Percentiles rank a stretch among this genome's conserved stretches.
Evolutionary conservation across 2,329 filamentous ascomycete genomes (phyloP).

Genomic region (Magnaporthiopsis rhizophila): DNA sequence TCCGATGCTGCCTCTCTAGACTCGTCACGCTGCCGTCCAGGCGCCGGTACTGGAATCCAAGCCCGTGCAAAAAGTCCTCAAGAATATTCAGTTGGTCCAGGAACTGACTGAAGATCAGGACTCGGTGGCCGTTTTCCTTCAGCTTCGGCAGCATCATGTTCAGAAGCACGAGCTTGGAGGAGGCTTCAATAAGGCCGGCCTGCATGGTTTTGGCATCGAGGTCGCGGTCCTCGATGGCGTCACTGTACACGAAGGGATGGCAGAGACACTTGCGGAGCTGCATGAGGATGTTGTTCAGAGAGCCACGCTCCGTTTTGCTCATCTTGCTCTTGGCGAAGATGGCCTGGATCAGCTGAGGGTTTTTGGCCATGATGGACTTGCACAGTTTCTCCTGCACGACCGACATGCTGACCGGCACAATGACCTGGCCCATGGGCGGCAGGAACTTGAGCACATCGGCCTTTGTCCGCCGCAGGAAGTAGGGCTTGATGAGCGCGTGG

Average conservation of each 20-base stretch:
- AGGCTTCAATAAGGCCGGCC: conserved; percentile 82
- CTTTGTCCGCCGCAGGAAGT: conserved; percentile 72
- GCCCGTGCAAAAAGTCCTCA: conserved; percentile 79
- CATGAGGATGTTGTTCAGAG: conserved; percentile 88
- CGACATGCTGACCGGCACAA: conserved; percentile 92
- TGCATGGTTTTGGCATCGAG: conserved; percentile 55
- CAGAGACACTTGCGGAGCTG: conserved; percentile 91
- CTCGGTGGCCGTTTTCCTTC: conserved; percentile 75
- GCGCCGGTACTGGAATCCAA: conserved; percentile 66
- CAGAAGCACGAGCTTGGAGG: conserved; percentile 77
- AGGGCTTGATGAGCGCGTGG: conserved; percentile 72
- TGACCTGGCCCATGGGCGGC: conserved; percentile 89
- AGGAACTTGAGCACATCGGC: conserved; percentile 84
- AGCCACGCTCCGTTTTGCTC: conserved; percentile 65
- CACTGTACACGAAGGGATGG: conserved; percentile 92
- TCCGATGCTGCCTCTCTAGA: conserved; percentile 85
- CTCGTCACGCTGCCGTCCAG: conserved; percentile 79
- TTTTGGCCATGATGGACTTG: conserved; percentile 87
- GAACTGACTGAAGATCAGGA: conserved; percentile 95
- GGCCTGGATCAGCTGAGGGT: conserved; percentile 77
- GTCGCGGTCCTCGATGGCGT: conserved; percentile 77
- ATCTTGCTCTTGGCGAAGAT: conserved; percentile 67
- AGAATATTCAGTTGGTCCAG: conserved; percentile 79
- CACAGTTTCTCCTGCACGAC: conserved; percentile 89
- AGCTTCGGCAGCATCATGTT: conserved; percentile 83